These are phyloP conservation scores for Monosporozyma solicola DNA, from an alignment of 805 yeast species.

Conservation along the genomic window DNA sequence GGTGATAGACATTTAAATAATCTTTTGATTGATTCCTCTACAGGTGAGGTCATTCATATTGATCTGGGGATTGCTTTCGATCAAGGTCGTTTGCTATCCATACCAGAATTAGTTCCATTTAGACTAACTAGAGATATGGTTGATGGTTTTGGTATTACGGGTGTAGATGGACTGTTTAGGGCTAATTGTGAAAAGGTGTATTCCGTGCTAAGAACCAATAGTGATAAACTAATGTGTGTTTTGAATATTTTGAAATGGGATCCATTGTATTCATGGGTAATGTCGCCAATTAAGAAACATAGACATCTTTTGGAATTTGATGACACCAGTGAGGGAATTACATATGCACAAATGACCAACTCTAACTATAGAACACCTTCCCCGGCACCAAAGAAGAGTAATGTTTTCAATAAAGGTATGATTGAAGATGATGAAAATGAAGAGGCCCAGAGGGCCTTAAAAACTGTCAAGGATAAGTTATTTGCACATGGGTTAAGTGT, in stretches of 20 bases:
- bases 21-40: constrained; percentile 63
- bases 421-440: constrained; percentile 34
- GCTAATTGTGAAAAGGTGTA: constrained; percentile 67
- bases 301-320: constrained; percentile 26
- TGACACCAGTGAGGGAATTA: constrained; percentile 7
- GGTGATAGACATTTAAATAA: constrained; percentile 96
- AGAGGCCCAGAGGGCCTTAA: constrained; percentile 75
- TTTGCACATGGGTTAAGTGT: constrained; percentile 57
- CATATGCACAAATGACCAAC: neutral
- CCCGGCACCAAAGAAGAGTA: neutral
- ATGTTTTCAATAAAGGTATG: neutral
- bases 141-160: constrained; percentile 90
- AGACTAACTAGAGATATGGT: constrained; percentile 81
- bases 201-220: constrained; percentile 53
- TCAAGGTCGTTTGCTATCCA: constrained; percentile 72
- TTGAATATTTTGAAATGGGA: constrained; percentile 84
- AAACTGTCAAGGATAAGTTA: constrained; percentile 62
- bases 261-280: constrained; percentile 86
- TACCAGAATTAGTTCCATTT: constrained; percentile 93
- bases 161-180: constrained; percentile 67
- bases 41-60: constrained; percentile 92
- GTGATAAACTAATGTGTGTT: constrained; percentile 66
- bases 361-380: neutral
- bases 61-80: constrained; percentile 96
- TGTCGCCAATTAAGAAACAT: constrained; percentile 62